Percentiles rank a stretch among this genome's conserved stretches.
Evolutionary conservation across 1,139 yeast species (phyloP).

Genomic region (Kodamaea alishanica): DNA sequence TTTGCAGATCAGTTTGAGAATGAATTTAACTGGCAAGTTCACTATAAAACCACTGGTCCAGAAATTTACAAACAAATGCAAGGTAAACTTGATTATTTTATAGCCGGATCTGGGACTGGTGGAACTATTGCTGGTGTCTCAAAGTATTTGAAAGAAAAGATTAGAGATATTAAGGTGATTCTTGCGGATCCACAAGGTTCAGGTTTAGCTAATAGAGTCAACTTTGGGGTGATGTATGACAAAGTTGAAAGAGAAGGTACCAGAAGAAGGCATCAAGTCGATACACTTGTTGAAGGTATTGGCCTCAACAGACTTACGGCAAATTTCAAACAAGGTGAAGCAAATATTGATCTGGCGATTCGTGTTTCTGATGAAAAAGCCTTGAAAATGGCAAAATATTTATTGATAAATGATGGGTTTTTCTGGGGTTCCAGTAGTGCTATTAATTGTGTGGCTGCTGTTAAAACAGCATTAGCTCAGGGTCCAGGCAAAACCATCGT

Average conservation of each 20-base stretch:
- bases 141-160: slow-evolving; percentile 56
- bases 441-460: slow-evolving; percentile 88
- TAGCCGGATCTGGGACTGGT: slow-evolving; percentile 72
- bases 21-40: slow-evolving; percentile 84
- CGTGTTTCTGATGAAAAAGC: slow-evolving; percentile 81
- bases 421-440: slow-evolving; percentile 93
- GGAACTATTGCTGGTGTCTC: slow-evolving; percentile 92
- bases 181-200: slow-evolving; percentile 96
- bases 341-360: slow-evolving; percentile 69
- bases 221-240: slow-evolving; percentile 92
- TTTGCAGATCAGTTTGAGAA: slow-evolving; percentile 97
- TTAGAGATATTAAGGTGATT: slow-evolving; percentile 34
- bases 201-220: slow-evolving; percentile 80
- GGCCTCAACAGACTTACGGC: slow-evolving; percentile 84
- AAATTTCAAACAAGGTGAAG: slow-evolving; percentile 72
- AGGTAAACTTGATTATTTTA: slow-evolving; percentile 65
- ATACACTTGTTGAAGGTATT: slow-evolving; percentile 89
- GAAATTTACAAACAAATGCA: slow-evolving; percentile 74
- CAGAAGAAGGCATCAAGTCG: slow-evolving; percentile 92
- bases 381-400: slow-evolving; percentile 77
- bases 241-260: slow-evolving; percentile 87
- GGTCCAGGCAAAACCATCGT: slow-evolving; percentile 72
- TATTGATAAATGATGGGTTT: slow-evolving; percentile 80
- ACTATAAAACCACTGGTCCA: slow-evolving; percentile 83
- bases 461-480: slow-evolving; percentile 53